Conservation (phyloP, 148 eudicot species). For the Spergularia marina region DNA sequence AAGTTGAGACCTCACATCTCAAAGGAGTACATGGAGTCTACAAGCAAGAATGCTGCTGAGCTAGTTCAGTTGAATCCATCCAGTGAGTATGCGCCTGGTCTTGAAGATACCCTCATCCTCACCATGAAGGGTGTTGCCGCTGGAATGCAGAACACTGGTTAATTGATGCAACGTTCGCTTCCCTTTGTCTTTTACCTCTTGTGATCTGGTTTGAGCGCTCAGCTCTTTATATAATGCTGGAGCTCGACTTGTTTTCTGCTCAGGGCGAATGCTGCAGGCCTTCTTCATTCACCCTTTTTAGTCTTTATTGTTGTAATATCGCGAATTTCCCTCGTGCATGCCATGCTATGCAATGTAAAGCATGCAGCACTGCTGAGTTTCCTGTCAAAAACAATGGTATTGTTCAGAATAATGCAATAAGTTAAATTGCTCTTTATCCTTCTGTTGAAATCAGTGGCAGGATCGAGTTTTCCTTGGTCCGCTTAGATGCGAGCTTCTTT, state of each 20-base stretch:
- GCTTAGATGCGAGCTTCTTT: not conserved
- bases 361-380: not conserved
- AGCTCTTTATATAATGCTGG: not conserved
- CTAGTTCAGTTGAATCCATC: conserved; percentile 80
- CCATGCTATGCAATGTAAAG: not conserved
- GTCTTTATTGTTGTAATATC: not conserved
- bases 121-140: conserved; percentile 99
- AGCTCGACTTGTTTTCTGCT: not conserved
- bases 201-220: not conserved
- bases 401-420: conserved; percentile 6
- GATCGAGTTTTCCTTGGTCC: not conserved
- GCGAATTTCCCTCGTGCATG: not conserved
- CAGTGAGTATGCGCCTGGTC: conserved; percentile 94
- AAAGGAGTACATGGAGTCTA: conserved; percentile 62
- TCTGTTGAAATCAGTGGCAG: not conserved
- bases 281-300: not conserved
- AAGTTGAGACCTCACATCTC: conserved; percentile 81
- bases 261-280: not conserved
- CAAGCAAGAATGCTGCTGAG: conserved; percentile 65
- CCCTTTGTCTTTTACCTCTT: not conserved
- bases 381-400: not conserved
- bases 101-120: conserved; percentile 95
- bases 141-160: conserved; percentile 96
- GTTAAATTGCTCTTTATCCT: not conserved
- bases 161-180: not conserved